Base-by-base conservation (phyloP, 192 early-diverging fungal genomes). In the Coemansia aciculifera region DNA sequence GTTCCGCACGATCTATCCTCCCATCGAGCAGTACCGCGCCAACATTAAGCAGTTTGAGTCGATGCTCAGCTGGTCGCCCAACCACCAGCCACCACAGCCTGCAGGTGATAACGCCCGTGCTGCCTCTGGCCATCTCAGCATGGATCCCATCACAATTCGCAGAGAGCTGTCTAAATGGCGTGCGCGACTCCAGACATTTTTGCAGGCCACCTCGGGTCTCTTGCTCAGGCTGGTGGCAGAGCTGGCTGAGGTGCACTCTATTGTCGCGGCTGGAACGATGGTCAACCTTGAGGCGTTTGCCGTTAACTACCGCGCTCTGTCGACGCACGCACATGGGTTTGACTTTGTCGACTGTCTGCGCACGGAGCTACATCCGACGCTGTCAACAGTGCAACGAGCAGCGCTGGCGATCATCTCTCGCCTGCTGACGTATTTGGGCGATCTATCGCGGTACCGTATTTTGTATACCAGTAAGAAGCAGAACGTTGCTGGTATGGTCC, bases 11-110 rank as follows among this genome's bases (percentile, higher is more conserved):
- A 72, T 81, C 51, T 76, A 81, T 39, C 79, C 72, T 19, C 49
- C 66, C 17, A 81, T 81, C 40, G 73, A 73, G 61, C 73, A 81
- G 70, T 81, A 81, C 52, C 79, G 79, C 42, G 71, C 67, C 23
- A 67, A 70, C 54, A 72, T 81, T 44, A 75, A 72, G 46, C 72
- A 61, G 64, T 52, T 72, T 8, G 79, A 81, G 29, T 21, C 46
- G 12, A 61, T 65, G 44, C 63, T 75, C 24, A 52, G 44, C 23
- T 62, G 59, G 67, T 34, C 54, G 31, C 54, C 54, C 31, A 57
- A 6, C 24, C 54, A 57, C 27, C 54, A 29, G 24, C 51, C 43
- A 1, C n/a, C 37, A 24, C 24, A 19, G 12, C 56, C 42, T 10
- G 59, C 44, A 21, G n/a, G 43, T 36, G 19, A 42, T 59, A 56